These are phyloP conservation scores for Epichloe scottii DNA, from an alignment of 2,329 filamentous ascomycete genomes.

Conservation along the genomic window DNA sequence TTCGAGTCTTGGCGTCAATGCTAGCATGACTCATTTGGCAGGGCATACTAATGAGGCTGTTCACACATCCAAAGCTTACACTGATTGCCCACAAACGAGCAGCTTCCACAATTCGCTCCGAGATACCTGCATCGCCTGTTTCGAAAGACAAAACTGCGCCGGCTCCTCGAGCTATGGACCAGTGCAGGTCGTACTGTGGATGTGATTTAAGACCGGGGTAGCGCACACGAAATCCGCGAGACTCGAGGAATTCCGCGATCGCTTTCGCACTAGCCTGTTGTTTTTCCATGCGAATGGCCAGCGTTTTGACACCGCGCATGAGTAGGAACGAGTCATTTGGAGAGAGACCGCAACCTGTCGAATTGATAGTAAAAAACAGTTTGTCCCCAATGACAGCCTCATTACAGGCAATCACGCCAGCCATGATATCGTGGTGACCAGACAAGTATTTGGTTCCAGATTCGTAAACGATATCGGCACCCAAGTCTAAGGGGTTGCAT, in stretches of 20 bases:
- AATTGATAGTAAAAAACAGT: constrained; percentile 94
- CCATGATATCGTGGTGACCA: constrained; percentile 98
- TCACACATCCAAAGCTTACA: constrained; percentile 96
- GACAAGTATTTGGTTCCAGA: constrained; percentile 96
- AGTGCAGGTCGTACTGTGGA: constrained; percentile 91
- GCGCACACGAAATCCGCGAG: constrained; percentile 83
- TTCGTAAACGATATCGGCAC: constrained; percentile 94
- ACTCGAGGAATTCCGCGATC: constrained; percentile 86
- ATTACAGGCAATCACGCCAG: constrained; percentile 88
- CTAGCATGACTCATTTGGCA: constrained; percentile 99
- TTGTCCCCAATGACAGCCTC: constrained; percentile 70
- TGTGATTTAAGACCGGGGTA: constrained; percentile 92
- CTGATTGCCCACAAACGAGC: constrained; percentile 88
- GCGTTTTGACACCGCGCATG: constrained; percentile 89
- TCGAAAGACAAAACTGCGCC: constrained; percentile 94
- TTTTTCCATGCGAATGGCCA: constrained; percentile 97
- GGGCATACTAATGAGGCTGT: constrained; percentile 97
- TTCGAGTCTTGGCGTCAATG: constrained; percentile 87
- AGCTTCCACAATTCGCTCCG: constrained; percentile 87
- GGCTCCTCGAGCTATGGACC: constrained; percentile 86
- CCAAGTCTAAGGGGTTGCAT: constrained; percentile 83
- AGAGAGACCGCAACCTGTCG: constrained; percentile 83
- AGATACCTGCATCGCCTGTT: constrained; percentile 72
- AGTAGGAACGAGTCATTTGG: constrained; percentile 95
- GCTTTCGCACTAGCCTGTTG: constrained; percentile 85